A percentile compares a stretch with the other conserved stretches of the same genome.
These are phyloP conservation scores for Auriscalpium vulgare DNA, from an alignment of 768 basidiomycete genomes.

Conservation along the genomic window DNA sequence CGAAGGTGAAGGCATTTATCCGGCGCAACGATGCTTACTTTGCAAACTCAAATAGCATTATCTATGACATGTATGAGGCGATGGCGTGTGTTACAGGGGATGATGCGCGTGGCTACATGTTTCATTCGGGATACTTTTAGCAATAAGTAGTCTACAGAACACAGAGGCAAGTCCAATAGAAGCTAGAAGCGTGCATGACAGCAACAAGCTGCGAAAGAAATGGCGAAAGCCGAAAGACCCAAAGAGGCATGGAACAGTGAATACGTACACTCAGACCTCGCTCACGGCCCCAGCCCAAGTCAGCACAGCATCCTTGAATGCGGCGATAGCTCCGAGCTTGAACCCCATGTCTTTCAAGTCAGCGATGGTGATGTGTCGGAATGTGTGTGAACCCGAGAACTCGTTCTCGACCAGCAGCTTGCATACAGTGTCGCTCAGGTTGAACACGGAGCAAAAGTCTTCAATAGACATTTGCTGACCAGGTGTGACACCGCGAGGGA, in stretches of 20 bases:
- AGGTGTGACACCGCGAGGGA: neutral
- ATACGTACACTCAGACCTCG: neutral
- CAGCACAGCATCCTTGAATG: neutral
- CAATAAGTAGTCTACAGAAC: neutral
- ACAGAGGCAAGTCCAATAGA: neutral
- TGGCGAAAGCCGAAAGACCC: neutral
- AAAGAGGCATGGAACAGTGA: neutral
- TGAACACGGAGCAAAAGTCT: neutral
- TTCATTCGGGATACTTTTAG: constrained; percentile 23
- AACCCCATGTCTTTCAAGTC: neutral
- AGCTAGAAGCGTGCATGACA: no score
- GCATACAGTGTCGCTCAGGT: neutral
- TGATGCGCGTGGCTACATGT: constrained; percentile 25
- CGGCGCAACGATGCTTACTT: constrained; percentile 13
- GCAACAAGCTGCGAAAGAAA: neutral
- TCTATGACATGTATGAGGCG: constrained; percentile 21
- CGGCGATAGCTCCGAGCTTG: neutral
- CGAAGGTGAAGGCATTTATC: constrained; percentile 25
- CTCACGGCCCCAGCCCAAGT: neutral
- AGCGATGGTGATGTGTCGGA: neutral
- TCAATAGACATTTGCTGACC: neutral
- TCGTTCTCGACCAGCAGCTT: neutral
- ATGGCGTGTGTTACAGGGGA: constrained; percentile 20
- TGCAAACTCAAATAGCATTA: constrained; percentile 11
- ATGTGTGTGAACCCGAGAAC: neutral